Evolutionary conservation across 208 protist species (phyloP), one percentile per base, ranked within the genome.

Genomic region (Naegleria lovaniensis): DNA sequence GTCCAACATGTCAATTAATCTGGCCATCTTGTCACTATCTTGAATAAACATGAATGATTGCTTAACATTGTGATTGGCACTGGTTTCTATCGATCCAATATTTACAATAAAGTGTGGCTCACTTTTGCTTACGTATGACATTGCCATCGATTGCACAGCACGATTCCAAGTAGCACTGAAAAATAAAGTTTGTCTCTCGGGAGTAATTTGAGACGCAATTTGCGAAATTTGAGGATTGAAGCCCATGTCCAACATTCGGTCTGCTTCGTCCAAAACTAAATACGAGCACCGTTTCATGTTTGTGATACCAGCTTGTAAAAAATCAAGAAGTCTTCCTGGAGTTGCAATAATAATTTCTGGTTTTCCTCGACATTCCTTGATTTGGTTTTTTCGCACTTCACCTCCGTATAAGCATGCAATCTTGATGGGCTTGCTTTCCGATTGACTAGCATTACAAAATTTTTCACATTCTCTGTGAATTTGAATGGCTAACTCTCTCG

Each of bases 201-300:
- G 95, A 85, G 97, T 94, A 7, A 98, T 96, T 92, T 98, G 96
- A 29, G 95, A 94, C 90, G 99, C 94, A 75, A 99, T 96, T 67
- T 96, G 95, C n/a, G 93, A 95, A 67, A 99, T 99, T 93, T 99
- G 98, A 22, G 97, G 96, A 92, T 99, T 98, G 93, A 99, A 99
- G 41, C 98, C 98, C 95, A 99, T 98, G 92, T 99, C 98, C 41
- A 99, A 97, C 98, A 99, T 99, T 84, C 98, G 95, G 91, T 99
- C 99, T 0, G 98, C 98, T 94, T 99, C 99, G 93, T 99, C 99
- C 6, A 99, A 94, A 11, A 99, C 97, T 0, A 99, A 93, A 93
- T 96, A 99, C 0, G 94, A 96, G 0, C 96, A 90, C 29, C 95
- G 92, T 0, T 84, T 89, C 90, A 98, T 91, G 83, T 96, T 96